These are phyloP conservation scores for Anthracocystis setariae DNA, from an alignment of 1,284 basidiomycete species.

Conservation along the genomic window DNA sequence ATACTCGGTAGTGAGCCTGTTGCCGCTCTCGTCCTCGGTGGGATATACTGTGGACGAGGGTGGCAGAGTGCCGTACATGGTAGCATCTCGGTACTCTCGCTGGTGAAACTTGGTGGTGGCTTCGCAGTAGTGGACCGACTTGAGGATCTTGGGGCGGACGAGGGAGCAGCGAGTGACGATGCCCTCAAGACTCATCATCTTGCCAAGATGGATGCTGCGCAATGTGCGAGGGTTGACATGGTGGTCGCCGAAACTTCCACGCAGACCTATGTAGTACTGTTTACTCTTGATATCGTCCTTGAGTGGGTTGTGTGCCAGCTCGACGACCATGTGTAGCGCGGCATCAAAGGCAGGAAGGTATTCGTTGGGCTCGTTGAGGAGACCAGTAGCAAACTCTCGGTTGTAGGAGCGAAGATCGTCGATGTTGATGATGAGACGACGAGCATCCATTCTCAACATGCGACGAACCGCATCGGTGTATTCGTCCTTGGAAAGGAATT, in stretches of 20 bases:
- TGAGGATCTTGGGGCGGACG: conserved; percentile 97
- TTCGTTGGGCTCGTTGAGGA: conserved; percentile 87
- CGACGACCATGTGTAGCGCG: conserved; percentile 80
- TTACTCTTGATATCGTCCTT: conserved; percentile 86
- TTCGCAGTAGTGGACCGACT: conserved; percentile 94
- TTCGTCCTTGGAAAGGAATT: conserved; percentile 78
- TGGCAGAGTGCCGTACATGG: conserved; percentile 80
- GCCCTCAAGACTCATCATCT: conserved; percentile 96
- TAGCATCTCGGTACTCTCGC: conserved; percentile 91
- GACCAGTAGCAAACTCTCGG: conserved; percentile 72
- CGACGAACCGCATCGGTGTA: conserved; percentile 86
- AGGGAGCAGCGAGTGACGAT: conserved; percentile 97
- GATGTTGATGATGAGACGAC: conserved; percentile 92
- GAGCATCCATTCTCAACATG: conserved; percentile 84
- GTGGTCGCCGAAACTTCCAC: conserved; percentile 98
- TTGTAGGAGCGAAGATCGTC: conserved; percentile 96
- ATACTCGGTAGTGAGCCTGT: conserved; percentile 88
- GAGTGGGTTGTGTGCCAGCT: conserved; percentile 79
- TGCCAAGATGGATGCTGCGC: conserved; percentile 85
- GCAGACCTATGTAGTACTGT: conserved; percentile 81
- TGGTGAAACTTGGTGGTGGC: conserved; percentile 85
- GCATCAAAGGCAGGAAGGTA: conserved; percentile 92
- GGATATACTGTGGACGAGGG: conserved; percentile 73
- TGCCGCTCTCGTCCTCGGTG: conserved; percentile 88
- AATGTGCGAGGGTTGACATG: conserved; percentile 95